Evolutionary conservation across 495 filamentous ascomycete genomes (phyloP), one percentile per base, ranked within the genome.

Genomic region (Tuber umbilicatum): DNA sequence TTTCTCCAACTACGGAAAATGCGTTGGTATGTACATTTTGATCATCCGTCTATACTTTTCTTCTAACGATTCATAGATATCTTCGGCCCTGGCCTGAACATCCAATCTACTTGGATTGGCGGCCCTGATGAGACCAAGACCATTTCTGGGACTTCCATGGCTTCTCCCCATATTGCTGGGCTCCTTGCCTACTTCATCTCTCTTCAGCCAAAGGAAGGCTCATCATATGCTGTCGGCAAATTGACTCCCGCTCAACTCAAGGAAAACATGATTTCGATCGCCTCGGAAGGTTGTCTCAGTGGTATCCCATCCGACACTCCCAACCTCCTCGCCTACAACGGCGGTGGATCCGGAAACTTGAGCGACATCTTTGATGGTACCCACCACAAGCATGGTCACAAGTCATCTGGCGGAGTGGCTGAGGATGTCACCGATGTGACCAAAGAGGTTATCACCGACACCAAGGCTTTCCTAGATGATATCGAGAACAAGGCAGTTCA

Each of bases 1-100:
- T 89, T 99, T 99, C 91, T 98, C 96, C 89, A 99, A 99, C 91
- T 98, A 90, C 85, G 96, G 96, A 84, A 94, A 94, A 89, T 99
- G 96, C 88, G 97, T 94, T 83, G 80, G 55, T 64, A 64, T 64
- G 55, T 35, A 16, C n/a, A 31, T 35, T 4, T 17, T 5, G 55
- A 17, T 35, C 14, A 35, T 16, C 14, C 27, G 27, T 35, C 55
- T 64, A 35, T 35, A 17, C 55, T 64, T 31, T 17, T 31, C 14
- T 27, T 64, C 14, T 64, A 35, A 64, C 55, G 10, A 64, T 64
- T 35, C 94, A 64, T 64, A 64, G 55, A 98, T 84, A 97, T 99
- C 87, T 99, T 99, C 83, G 96, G 94, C 73, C 96, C 96, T 71
- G 96, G 96, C 80, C 87, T 98, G 70, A 97, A 93, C 90, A 98